Evolutionary conservation across 306 rosid species (phyloP), one percentile per base, ranked within the genome.

Genomic region (Glycine tomentella): DNA sequence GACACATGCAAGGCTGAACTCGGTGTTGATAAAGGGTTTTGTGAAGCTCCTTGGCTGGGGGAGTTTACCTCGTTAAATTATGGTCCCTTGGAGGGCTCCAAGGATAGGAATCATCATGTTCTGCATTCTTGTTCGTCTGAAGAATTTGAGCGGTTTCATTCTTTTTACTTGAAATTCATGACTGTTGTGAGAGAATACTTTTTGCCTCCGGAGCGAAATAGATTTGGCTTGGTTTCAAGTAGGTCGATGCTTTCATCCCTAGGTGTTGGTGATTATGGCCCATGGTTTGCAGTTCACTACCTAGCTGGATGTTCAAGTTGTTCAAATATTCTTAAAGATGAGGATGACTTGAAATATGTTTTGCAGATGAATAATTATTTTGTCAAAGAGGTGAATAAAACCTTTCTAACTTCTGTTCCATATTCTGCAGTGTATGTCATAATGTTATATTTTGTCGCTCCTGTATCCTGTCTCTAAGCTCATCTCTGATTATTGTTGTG

Each of bases 231-330:
- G 77, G 90, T 95, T 85, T 88, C 87, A 44, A 86, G 90, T 64
- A 87, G 90, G 84, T 88, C 90, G 13, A 85, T 95, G 90, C 94
- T 95, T 82, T 90, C 97, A 56, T 83, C 92, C 80, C 85, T 95
- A 53, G 96, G 94, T 80, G 83, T 91, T 81, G 90, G 79, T 79
- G 90, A 91, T 84, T 82, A 91, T 70, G 84, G 87, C 81, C 83
- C 96, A 20, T 93, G 99, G 99, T 90, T 91, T 82, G 98, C 86
- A 36, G 86, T 89, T 81, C 85, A 77, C 76, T 83, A 89, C 79
- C 75, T 76, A 57, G 88, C 92, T 80, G 97, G 92, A 62, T 91
- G 97, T 81, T 90, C 92, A 51, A 75, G 87, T 67, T 93, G 96
- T 86, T 87, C 86, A 59, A 90, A 80, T 88, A 87, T 91, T 87